Evolutionary conservation across 2,329 filamentous ascomycete genomes (phyloP).

Genomic region (Fusarium sterilihyphosum): DNA sequence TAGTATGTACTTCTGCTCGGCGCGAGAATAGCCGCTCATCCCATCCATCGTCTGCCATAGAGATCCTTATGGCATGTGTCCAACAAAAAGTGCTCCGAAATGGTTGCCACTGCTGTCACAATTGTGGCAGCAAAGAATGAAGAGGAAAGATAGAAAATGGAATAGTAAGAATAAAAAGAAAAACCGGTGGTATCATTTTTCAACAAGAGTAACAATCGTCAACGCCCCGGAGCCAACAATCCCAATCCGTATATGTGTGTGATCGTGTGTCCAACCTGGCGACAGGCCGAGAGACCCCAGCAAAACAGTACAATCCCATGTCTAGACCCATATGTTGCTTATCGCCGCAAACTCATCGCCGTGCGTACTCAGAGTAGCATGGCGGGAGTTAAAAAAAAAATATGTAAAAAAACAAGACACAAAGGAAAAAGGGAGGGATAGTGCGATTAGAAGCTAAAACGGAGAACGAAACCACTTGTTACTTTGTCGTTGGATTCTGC

Average conservation of each 20-base stretch:
- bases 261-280: constrained; percentile 40
- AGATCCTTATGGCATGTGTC: constrained; percentile 19
- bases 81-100: constrained; percentile 5
- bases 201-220: constrained; percentile 35
- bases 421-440: neutral
- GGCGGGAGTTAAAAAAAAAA: neutral
- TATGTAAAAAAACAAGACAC: neutral
- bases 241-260: constrained; percentile 36
- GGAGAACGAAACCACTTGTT: constrained; percentile 54
- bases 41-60: constrained; percentile 1
- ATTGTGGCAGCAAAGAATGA: constrained; percentile 12
- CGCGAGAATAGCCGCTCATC: neutral
- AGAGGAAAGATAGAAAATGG: neutral
- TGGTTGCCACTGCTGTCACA: constrained; percentile 1
- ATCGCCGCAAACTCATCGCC: constrained; percentile 23
- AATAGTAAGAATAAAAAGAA: constrained; percentile 9
- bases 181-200: constrained; percentile 45
- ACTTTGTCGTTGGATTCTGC: constrained; percentile 27
- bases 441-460: constrained; percentile 56
- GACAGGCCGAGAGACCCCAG: constrained; percentile 36
- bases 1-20: neutral
- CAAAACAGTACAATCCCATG: constrained; percentile 37
- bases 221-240: constrained; percentile 40
- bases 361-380: neutral
- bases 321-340: constrained; percentile 36